Conservation (phyloP, 257 asterid species). For the Solanum virginianum region DNA sequence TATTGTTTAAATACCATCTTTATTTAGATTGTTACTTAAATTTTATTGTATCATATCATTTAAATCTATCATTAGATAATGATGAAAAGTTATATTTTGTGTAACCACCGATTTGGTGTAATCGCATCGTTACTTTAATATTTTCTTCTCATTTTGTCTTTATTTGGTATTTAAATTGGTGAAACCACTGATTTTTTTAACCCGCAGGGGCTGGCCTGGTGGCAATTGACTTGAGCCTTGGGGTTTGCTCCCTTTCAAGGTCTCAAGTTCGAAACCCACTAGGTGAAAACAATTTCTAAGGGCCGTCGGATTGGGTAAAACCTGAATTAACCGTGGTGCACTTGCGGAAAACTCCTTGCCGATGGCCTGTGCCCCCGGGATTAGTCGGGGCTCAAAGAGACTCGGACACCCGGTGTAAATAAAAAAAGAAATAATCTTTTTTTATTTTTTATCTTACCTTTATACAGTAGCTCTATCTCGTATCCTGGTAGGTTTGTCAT, state of each 20-base stretch:
- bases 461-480: neutral
- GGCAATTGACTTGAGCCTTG: too few relatives aligned
- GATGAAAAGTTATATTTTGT: neutral
- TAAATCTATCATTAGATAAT: neutral
- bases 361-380: too few relatives aligned
- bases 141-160: neutral
- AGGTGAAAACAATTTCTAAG: too few relatives aligned
- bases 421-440: neutral
- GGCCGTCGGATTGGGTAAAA: too few relatives aligned
- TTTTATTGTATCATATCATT: neutral
- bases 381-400: too few relatives aligned
- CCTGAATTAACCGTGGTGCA: too few relatives aligned
- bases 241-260: too few relatives aligned
- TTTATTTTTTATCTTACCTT: neutral
- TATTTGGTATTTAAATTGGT: neutral
- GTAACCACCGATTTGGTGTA: neutral
- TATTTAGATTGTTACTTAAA: neutral
- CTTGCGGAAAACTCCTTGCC: too few relatives aligned
- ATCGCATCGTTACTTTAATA: neutral
- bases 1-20: neutral
- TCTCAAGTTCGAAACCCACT: too few relatives aligned
- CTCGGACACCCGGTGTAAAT: too few relatives aligned
- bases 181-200: too few relatives aligned
- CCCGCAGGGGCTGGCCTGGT: too few relatives aligned
- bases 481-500: neutral